Evolutionary conservation across 805 yeast genomes (phyloP).

Genomic region (Schwanniomyces pseudopolymorphus): DNA sequence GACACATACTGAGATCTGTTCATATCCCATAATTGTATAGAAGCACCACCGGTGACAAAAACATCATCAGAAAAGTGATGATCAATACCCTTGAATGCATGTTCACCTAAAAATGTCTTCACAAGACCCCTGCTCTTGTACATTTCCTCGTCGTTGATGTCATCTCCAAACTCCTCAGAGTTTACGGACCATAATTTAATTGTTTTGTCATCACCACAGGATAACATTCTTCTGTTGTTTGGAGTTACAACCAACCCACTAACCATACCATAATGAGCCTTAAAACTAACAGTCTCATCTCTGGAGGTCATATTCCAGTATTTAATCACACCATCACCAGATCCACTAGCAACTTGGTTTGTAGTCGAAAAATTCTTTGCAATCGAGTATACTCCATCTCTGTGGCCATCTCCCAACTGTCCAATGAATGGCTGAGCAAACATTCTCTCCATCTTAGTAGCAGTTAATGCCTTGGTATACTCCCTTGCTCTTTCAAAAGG

Average conservation of each 20-base stretch:
- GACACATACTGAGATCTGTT: conserved; percentile 74
- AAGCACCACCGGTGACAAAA: conserved; percentile 92
- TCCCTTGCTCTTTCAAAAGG: conserved; percentile 98
- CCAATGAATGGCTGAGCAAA: conserved; percentile 98
- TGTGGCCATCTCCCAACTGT: conserved; percentile 90
- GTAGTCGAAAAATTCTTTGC: conserved; percentile 74
- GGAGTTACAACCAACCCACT: conserved; percentile 65
- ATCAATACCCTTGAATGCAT: conserved; percentile 81
- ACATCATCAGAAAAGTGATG: conserved; percentile 72
- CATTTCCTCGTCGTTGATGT: conserved; percentile 28
- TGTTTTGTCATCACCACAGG: conserved; percentile 85
- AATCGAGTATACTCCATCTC: conserved; percentile 88
- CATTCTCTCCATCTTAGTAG: conserved; percentile 93
- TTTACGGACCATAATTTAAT: conserved; percentile 10
- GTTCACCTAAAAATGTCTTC: conserved; percentile 80
- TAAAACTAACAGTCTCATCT: conserved; percentile 70
- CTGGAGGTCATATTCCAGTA: conserved; percentile 88
- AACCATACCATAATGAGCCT: conserved; percentile 89
- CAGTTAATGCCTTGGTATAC: conserved; percentile 90
- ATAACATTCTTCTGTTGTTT: conserved; percentile 46
- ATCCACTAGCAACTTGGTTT: conserved; percentile 82
- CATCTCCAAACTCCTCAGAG: conserved; percentile 47
- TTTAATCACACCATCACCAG: conserved; percentile 93
- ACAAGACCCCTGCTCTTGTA: conserved; percentile 53
- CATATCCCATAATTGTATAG: conserved; percentile 90